Conservation (phyloP, 345 rosid genomes). For the Odontarrhena argentea region DNA sequence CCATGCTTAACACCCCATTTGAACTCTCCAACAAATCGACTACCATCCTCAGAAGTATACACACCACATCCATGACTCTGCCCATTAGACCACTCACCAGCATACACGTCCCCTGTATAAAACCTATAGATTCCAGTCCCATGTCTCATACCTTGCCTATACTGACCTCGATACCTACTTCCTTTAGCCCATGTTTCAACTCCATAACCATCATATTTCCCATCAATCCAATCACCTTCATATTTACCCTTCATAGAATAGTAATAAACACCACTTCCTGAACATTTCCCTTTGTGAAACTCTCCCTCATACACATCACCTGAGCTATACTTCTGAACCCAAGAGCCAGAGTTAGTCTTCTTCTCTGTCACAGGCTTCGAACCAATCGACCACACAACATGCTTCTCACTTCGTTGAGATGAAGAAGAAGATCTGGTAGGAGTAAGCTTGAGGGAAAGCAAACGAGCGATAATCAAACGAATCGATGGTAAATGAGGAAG, state of each 20-base stretch:
- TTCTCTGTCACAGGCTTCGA: conserved; percentile 60
- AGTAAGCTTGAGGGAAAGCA: conserved; percentile 54
- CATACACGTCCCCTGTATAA: conserved; percentile 81
- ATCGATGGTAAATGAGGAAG: conserved; percentile 65
- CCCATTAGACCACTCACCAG: conserved; percentile 90
- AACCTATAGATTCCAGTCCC: conserved; percentile 79
- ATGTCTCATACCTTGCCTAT: conserved; percentile 82
- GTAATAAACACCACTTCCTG: conserved; percentile 83
- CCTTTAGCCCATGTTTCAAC: conserved; percentile 92
- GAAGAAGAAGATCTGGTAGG: conserved; percentile 43
- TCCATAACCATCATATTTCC: conserved; percentile 80
- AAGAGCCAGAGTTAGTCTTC: conserved; percentile 59
- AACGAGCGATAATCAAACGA: conserved; percentile 61
- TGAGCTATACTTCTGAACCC: conserved; percentile 69
- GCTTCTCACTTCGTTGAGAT: conserved; percentile 41
- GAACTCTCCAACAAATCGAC: conserved; percentile 75
- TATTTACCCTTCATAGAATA: conserved; percentile 72
- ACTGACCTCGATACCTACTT: conserved; percentile 80
- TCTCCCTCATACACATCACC: conserved; percentile 90
- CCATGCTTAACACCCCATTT: conserved; percentile 96
- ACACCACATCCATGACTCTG: conserved; percentile 87
- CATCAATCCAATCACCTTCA: conserved; percentile 89
- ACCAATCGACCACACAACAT: conserved; percentile 86
- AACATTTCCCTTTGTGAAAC: conserved; percentile 72
- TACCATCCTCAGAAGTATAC: conserved; percentile 79